phyloP scores from a whole-genome alignment of 495 filamentous ascomycete species.

The Aspergillus haitiensis region DNA sequence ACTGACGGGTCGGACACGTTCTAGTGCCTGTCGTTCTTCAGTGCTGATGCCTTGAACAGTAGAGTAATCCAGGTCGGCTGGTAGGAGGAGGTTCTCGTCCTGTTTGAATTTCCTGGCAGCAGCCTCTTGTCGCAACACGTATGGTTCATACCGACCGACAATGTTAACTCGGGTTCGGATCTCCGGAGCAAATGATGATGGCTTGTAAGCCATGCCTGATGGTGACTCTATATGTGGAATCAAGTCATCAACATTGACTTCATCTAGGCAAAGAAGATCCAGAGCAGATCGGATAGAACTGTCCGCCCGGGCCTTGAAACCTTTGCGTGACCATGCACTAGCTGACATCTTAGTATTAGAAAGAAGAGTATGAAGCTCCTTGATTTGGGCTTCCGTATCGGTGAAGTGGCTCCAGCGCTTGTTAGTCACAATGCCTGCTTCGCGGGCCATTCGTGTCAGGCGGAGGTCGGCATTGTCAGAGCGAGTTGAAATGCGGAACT shows the following conservation, averaged over 20 bases:
- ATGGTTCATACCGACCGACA: slow-evolving; percentile 82
- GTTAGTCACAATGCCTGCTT: slow-evolving; percentile 75
- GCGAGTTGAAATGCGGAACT: slow-evolving; percentile 88
- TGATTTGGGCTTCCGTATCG: slow-evolving; percentile 60
- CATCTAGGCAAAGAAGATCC: slow-evolving; percentile 68
- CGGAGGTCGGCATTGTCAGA: slow-evolving; percentile 92
- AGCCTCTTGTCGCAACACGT: slow-evolving; percentile 67
- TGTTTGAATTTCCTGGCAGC: slow-evolving; percentile 64
- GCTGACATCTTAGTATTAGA: slow-evolving; percentile 52
- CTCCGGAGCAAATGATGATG: slow-evolving; percentile 53
- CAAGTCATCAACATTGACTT: slow-evolving; percentile 56
- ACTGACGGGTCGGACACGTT: slow-evolving; percentile 69
- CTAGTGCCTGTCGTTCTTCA: slow-evolving; percentile 73
- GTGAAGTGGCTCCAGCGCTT: slow-evolving; percentile 71
- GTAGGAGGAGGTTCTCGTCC: slow-evolving; percentile 74
- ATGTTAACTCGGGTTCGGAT: slow-evolving; percentile 70
- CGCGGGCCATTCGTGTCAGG: slow-evolving; percentile 75
- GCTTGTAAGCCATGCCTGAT: slow-evolving; percentile 30
- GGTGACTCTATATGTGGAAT: slow-evolving; percentile 51
- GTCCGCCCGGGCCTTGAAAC: slow-evolving; percentile 65
- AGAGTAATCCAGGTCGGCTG: slow-evolving; percentile 75
- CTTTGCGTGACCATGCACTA: slow-evolving; percentile 64
- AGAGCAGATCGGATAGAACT: slow-evolving; percentile 63
- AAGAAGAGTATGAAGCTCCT: slow-evolving; percentile 62
- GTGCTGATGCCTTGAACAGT: slow-evolving; percentile 68